Base-by-base conservation (phyloP, 805 yeast species). In the Kodamaea jinghongensis region DNA sequence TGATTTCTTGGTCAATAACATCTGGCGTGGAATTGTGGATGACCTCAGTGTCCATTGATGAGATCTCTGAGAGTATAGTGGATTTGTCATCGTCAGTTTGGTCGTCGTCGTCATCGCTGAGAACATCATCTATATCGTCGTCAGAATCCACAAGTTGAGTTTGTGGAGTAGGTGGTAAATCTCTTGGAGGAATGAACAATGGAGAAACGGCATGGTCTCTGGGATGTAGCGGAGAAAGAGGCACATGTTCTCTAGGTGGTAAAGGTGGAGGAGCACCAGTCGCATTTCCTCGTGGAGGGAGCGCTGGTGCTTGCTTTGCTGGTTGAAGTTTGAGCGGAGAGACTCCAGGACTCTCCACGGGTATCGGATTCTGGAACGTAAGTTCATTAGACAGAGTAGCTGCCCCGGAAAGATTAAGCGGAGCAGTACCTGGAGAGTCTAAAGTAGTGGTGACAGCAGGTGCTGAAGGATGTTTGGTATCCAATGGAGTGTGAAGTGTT, bases 1-100 rank as follows among this genome's bases (percentile, higher is more conserved):
- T 37, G 28, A 67, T 45, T 23, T 51, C 48, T 30, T 50, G 39
- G 32, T 51, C 51, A 26, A 52, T 39, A 10, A 37, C 34, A 13
- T 57, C 60, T 10, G 49, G 45, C 6, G 47, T 38, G 2, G 51
- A 28, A 27, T 46, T 45, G 6, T 47, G 47, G 8, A 22, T 46
- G 46, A 28, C 56, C 48, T 3, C 46, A 5, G 50, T 38, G 20
- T 40, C 34, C 11, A 38, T 20, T 2, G 50, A 43, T 2, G 50
- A 33, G 9, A 38, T 30, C 14, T 38, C 50, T 4, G 46, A 43
- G 5, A 43, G 35, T 2, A 49, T 28, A 6, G 50, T 43, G 3
- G 51, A 44, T 4, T 38, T 28, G 12, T 47, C 49, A 26, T 34
- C 38, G 14, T 41, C 49, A 12, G 17, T 26, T 16, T 32, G 32